phyloP scores from a whole-genome alignment of 345 rosid species.

The Bretschneidera sinensis region DNA sequence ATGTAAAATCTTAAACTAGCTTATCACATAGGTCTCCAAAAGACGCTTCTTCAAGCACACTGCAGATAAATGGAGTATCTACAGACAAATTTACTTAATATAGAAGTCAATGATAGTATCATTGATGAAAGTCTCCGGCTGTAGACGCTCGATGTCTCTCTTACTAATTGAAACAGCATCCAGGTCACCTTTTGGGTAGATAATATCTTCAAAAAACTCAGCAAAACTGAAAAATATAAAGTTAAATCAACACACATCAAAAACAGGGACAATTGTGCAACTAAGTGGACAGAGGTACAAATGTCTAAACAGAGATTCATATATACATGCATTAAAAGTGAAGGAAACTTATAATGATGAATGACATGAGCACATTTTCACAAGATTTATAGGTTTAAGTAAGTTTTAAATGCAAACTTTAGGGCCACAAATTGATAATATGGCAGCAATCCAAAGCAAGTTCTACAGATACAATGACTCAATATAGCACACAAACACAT shows the following conservation, averaged over 20 bases:
- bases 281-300: not conserved
- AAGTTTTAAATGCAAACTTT: constrained; percentile 2
- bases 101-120: constrained; percentile 96
- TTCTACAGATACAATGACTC: not conserved
- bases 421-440: constrained; percentile 8
- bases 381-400: not conserved
- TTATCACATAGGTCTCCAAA: not conserved
- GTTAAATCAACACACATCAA: constrained; percentile 11
- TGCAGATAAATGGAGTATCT: not conserved
- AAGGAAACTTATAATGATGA: not conserved
- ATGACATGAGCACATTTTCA: not conserved
- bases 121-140: constrained; percentile 76
- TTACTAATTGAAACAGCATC: constrained; percentile 82
- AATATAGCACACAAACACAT: not conserved
- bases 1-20: not conserved
- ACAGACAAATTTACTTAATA: constrained; percentile 49
- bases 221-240: constrained; percentile 45
- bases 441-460: constrained; percentile 7
- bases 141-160: constrained; percentile 76
- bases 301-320: not conserved
- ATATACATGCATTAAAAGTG: constrained; percentile 3
- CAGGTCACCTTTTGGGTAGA: constrained; percentile 83
- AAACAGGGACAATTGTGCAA: constrained; percentile 1
- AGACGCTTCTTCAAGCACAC: not conserved
- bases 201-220: constrained; percentile 60